Evolutionary conservation across 176 grass and related monocot genomes (phyloP), one percentile per base, ranked within the genome.

Genomic region (Bothriochloa decipiens): DNA sequence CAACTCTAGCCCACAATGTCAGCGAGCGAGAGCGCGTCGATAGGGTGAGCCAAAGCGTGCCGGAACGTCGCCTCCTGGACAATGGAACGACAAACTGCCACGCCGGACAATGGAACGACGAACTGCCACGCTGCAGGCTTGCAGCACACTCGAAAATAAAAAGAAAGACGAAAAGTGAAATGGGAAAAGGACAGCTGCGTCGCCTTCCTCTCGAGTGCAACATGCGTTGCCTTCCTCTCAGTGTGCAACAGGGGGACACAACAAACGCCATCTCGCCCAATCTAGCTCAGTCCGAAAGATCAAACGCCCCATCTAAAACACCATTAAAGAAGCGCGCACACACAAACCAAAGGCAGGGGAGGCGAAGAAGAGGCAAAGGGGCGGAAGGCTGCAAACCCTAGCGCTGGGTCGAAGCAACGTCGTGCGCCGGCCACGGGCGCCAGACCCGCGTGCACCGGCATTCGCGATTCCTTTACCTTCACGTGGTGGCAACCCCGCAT

Each of bases 401-500:
- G 78, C 78, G 58, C 35, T 35, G n/a, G 77, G 52, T 71, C 71
- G 39, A 81, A 86, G 80, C 68, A 91, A 78, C 84, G 65, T 25
- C 79, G 45, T 53, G 65, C 20, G 53, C 39, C 26, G 52, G 70
- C 26, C 52, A 12, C 20, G 50, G 70, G 40, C 53, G n/a, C 68
- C 20, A 37, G 16, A 8, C 50, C 12, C 10, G 35, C 53, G 27
- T 28, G 72, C 66, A 68, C 43, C 50, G 60, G 74, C 64, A 68
- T 84, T 81, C 4, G 71, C 78, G 87, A 91, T 91, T 84, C 78
- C 89, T 86, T 93, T 88, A 85, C 78, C 89, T 86, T 93, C 81
- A 93, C 84, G 87, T 74, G 42, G 85, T 72, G 74, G 82, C 91
- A 86, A 86, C 11, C 14, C 11, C 63, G 11, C 78, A 61, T 77